Evolutionary conservation across 306 rosid genomes (phyloP), one percentile per base, ranked within the genome.

Genomic region (Vigna nakashimae): DNA sequence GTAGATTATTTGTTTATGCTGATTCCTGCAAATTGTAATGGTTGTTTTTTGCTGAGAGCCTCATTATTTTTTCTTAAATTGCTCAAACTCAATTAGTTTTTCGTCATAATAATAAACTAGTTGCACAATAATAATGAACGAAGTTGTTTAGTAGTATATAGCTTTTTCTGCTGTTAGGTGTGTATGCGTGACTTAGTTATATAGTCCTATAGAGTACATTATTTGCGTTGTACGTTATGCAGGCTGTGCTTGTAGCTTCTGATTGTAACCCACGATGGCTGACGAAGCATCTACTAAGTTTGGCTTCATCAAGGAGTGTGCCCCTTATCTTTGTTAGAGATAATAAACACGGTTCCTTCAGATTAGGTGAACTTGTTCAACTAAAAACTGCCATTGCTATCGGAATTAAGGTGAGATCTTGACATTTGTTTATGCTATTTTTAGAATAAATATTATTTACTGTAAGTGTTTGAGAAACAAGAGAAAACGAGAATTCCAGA

Each of bases 341-440:
- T 72, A 82, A 76, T 58, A 84, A 90, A 69, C 79, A 80, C 30
- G 97, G 93, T 69, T 93, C 92, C 71, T 77, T 93, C 59, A 86
- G 93, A 86, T 82, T 93, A 79, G 97, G 93, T 69, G 90, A 86
- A 76, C 90, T 93, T 55, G 83, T 91, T 26, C 87, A 86, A 42
- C 81, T 91, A 53, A 93, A 86, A 85, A 91, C 96, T n/a, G 92
- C 97, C 51, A 86, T 93, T 77, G 92, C 96, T n/a, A 71, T 91
- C 53, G 98, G 98, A 65, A 71, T 93, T 56, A 93, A 91, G 98
- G 97, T 91, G 55, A 69, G 76, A 9, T 48, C 45, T 42, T 42
- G 12, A 53, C 68, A 34, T 24, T 42, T 68, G 56, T 40, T 56
- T 45, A 10, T 38, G 17, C 13, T 64, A 3, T 43, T 65, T 60